Evolutionary conservation across 163 green algal species (phyloP), one percentile per base, ranked within the genome.

Genomic region (Trebouxiophyceae sp.): DNA sequence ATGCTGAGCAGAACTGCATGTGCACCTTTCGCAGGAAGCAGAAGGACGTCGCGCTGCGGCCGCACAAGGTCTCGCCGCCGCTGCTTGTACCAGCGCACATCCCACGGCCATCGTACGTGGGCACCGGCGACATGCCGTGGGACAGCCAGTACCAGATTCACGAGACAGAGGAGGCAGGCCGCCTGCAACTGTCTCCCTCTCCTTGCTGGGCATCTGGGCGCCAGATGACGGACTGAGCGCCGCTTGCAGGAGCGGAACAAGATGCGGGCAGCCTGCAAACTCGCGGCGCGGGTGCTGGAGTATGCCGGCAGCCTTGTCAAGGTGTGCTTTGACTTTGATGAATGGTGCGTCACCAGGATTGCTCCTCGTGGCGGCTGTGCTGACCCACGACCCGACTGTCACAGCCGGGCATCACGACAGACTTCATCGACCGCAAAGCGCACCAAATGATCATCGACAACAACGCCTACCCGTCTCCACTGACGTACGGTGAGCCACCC

Each of bases 381-480:
- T 50, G 39, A 50, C 39, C 39, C 39, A 50, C 8, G 23, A 59
- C 24, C n/a, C 24, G 50, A 56, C 31, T 46, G 64, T 82, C 44
- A n/a, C 75, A 81, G 68, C 82, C 88, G 0, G 93, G 93, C 16
- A 74, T 97, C 0, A 96, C 84, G 0, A 97, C 93, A n/a, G 92
- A 99, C 32, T 81, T 85, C 27, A 95, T 99, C 45, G 93, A 99
- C 77, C 75, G 70, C n/a, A 81, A 80, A 0, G 91, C 97, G 62
- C 93, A 98, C 68, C 57, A 91, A 39, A 90, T 92, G 80, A 87
- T 91, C 20, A 75, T 92, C 22, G 79, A 86, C 0, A 60, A 72
- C 34, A 80, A 80, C 2, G 93, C 90, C 0, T 98, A 97, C 74
- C 93, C 93, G 2, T 79, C 70, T 30, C 76, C 73, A 1, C 65